phyloP scores from a whole-genome alignment of 805 yeast genomes.

The Kuraishia floccosa region DNA sequence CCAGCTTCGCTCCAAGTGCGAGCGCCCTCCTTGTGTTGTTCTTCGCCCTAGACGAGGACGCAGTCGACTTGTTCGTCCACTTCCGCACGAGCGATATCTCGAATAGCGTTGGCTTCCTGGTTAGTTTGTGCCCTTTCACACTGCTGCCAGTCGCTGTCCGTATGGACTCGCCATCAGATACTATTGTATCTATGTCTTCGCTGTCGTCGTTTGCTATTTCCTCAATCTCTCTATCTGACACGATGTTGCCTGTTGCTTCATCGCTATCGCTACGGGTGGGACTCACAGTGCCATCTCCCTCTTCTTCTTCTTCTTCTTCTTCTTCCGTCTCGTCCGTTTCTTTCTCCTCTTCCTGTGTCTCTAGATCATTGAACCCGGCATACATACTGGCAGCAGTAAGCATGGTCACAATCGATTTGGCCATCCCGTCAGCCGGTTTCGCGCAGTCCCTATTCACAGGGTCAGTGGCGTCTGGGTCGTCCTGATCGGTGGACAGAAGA shows the following conservation, averaged over 20 bases:
- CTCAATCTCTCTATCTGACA: background rate
- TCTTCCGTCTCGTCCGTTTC: background rate
- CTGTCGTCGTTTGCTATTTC: background rate
- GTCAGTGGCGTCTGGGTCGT: too few relatives aligned
- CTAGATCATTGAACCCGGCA: conserved; percentile 24
- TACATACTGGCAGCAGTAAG: conserved; percentile 48
- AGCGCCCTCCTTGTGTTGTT: conserved; percentile 17
- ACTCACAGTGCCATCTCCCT: background rate
- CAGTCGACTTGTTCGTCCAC: conserved; percentile 10
- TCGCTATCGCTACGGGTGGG: conserved; percentile 3
- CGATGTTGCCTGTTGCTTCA: conserved; percentile 8
- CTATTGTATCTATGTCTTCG: conserved; percentile 2
- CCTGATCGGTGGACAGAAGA: too few relatives aligned
- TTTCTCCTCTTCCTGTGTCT: conserved; percentile 12
- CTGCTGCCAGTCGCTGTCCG: background rate
- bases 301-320: conserved; percentile 2
- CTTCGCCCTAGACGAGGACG: background rate
- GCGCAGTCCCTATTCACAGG: conserved; percentile 4
- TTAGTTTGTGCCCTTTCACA: background rate
- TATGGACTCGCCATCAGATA: background rate
- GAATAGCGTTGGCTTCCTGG: conserved; percentile 13
- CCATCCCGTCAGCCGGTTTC: conserved; percentile 23
- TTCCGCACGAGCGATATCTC: conserved; percentile 19
- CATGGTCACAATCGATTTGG: conserved; percentile 40
- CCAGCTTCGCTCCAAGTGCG: conserved; percentile 23